Percentiles rank a stretch among this genome's conserved stretches.
These are phyloP conservation scores for Nannochloropsis salina DNA, from an alignment of 108 stramenopile genomes.

Conservation along the genomic window DNA sequence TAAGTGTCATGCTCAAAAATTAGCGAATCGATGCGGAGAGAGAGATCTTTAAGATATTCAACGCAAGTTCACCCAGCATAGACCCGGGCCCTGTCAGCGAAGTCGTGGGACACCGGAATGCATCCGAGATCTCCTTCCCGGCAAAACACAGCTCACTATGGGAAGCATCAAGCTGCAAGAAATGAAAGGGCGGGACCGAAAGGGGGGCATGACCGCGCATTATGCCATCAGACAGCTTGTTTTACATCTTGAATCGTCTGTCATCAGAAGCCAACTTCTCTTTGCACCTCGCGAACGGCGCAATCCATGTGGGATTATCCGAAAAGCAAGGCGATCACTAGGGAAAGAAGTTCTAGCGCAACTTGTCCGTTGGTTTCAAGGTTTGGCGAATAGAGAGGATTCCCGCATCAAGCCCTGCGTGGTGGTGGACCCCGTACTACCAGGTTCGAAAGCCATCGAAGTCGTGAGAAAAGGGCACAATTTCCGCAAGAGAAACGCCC, in stretches of 20 bases:
- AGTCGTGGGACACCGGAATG: neutral
- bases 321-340: neutral
- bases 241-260: neutral
- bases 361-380: neutral
- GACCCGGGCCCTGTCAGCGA: too few species aligned
- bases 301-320: neutral
- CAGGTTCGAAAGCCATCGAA: neutral
- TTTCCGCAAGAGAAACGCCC: neutral
- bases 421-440: neutral
- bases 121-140: neutral
- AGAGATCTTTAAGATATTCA: too few species aligned
- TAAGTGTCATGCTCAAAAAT: too few species aligned
- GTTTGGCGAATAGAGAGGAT: neutral
- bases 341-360: neutral
- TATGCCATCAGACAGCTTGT: neutral
- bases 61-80: too few species aligned
- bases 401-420: neutral
- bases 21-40: too few species aligned
- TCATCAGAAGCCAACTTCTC: neutral
- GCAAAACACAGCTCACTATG: neutral
- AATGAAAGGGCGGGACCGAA: neutral
- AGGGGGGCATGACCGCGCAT: neutral
- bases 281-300: neutral
- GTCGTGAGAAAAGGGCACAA: neutral
- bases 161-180: neutral